Base-by-base conservation (phyloP, 805 yeast genomes). In the Vanderwaltozyma polyspora region DNA sequence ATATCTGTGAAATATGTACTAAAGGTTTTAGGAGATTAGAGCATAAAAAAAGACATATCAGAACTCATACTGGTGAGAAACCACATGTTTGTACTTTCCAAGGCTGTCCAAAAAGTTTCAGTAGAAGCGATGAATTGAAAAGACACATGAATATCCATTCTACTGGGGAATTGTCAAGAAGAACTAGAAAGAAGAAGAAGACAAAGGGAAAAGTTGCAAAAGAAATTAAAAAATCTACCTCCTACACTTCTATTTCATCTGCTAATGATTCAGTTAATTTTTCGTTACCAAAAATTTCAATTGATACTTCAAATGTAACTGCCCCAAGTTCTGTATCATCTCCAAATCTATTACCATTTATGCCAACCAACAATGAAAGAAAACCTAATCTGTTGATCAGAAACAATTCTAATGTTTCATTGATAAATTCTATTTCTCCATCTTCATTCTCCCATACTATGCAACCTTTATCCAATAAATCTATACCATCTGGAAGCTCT, bases 51-150 rank as follows among this genome's bases (percentile, higher is more conserved):
- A 70, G 95, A 45, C 95, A 85, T 55, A 79, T 86, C 45, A 67
- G 95, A 38, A 85, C 94, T 8, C 95, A 85, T 60, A 85, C 95
- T 1, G 95, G 95, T 32, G 94, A 85, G 55, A 82, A 84, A 55
- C 94, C 95, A 2, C 91, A 82, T 52, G 76, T 74, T 32, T 85
- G 95, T 59, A 70, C 76, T 14, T 84, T 71, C 46, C 86, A 91
- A 1, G 83, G 83, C n/a, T 85, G 95, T 60, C 57, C 74, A 35
- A 84, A 86, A 57, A 67, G 80, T 42, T 85, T 85, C 52, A 71
- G 81, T 38, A 69, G 95, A 42, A 68, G 78, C 19, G 95, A 86
- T 59, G 95, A 85, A 60, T 67, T 85, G 37, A 85, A 94, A 11
- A 67, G 95, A 45, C 95, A 85, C 59, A 66, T 80, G 32, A 64